Evolutionary conservation across 345 rosid genomes (phyloP).

Genomic region (Arabis hirsuta): DNA sequence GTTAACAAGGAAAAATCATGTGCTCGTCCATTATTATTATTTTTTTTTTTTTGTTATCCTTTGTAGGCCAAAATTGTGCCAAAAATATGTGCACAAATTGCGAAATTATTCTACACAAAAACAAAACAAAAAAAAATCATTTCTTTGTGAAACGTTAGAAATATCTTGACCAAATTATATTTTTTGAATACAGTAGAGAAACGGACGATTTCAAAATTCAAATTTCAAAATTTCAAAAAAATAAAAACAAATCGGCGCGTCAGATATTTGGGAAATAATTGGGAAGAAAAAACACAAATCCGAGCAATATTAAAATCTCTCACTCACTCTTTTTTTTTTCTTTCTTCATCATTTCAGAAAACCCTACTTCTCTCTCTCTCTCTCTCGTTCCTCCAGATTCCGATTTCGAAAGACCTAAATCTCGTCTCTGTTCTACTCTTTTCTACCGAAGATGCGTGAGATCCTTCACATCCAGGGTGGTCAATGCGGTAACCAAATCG

Average conservation of each 20-base stretch:
- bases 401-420: neutral
- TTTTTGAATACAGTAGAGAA: too few species aligned
- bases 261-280: neutral
- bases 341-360: neutral
- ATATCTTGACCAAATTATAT: too few species aligned
- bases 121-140: neutral
- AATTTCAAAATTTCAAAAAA: conserved; percentile 17
- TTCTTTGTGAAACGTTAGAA: too few species aligned
- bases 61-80: conserved; percentile 2
- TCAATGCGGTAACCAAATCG: conserved; percentile 37
- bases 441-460: conserved; percentile 35
- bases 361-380: conserved; percentile 1
- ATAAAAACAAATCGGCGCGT: conserved; percentile 23
- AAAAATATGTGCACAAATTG: neutral
- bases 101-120: too few species aligned
- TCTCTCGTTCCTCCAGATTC: neutral
- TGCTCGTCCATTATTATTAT: conserved; percentile 1
- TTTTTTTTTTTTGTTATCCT: too few species aligned
- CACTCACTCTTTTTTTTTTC: neutral
- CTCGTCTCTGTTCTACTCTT: neutral
- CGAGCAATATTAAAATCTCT: conserved; percentile 9
- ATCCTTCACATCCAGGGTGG: conserved; percentile 41
- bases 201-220: neutral
- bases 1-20: conserved; percentile 3
- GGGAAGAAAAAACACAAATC: neutral